Conservation (phyloP, 78 protist genomes). For the Speleostelium caveatum region DNA sequence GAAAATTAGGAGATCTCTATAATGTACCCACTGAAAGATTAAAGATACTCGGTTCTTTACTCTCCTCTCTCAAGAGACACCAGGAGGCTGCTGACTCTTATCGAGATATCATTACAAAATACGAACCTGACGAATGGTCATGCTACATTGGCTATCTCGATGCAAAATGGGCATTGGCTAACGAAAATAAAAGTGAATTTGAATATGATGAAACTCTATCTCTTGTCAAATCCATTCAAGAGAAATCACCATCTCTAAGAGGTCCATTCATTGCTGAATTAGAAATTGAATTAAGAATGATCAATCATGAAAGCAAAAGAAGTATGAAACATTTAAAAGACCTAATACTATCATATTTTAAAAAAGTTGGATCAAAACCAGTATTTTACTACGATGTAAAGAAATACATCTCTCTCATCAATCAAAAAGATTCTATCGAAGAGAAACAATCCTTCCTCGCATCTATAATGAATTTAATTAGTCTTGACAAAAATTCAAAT, state of each 20-base stretch:
- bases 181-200: background rate
- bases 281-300: conserved; percentile 3
- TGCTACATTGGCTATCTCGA: conserved; percentile 64
- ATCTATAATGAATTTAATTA: background rate
- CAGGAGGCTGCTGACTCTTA: conserved; percentile 30
- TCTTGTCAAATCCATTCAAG: conserved; percentile 17
- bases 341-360: conserved; percentile 13
- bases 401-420: conserved; percentile 11
- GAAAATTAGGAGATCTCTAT: conserved; percentile 49
- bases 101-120: conserved; percentile 48
- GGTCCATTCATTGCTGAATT: conserved; percentile 68
- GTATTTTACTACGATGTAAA: conserved; percentile 33
- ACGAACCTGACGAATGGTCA: conserved; percentile 76
- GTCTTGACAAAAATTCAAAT: background rate
- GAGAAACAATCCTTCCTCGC: background rate
- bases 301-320: background rate
- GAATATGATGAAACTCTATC: background rate
- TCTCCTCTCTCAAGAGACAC: background rate
- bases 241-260: background rate
- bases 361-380: conserved; percentile 53
- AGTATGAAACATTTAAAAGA: background rate
- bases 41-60: conserved; percentile 8
- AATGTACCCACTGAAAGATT: conserved; percentile 45
- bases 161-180: background rate
- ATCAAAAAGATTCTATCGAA: background rate